Conservation (phyloP, 2,329 filamentous ascomycete genomes). For the Sporothrix inflata region DNA sequence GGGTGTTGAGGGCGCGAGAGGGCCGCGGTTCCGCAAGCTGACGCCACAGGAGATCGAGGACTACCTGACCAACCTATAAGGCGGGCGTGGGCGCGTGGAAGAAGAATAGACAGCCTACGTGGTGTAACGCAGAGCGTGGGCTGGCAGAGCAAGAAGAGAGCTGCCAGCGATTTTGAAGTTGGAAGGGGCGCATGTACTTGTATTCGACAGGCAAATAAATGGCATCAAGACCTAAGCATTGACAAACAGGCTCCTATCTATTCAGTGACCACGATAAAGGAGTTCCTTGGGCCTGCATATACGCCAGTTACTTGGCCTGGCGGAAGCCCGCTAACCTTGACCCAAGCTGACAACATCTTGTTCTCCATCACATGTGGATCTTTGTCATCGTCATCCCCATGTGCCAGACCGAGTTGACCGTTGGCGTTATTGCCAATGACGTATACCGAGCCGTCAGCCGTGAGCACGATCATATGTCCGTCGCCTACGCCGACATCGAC, state of each 20-base stretch:
- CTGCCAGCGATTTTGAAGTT: not conserved
- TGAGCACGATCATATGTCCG: constrained; percentile 61
- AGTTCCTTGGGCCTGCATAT: constrained; percentile 53
- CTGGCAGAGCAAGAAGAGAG: not conserved
- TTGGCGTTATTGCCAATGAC: constrained; percentile 60
- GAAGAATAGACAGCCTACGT: not conserved
- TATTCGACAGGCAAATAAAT: constrained; percentile 30
- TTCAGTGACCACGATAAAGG: constrained; percentile 49
- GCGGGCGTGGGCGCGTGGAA: constrained; percentile 22
- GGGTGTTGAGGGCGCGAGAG: constrained; percentile 81
- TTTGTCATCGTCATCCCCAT: not conserved
- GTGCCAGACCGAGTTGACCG: constrained; percentile 60
- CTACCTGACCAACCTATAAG: constrained; percentile 96
- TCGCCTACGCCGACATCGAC: constrained; percentile 61
- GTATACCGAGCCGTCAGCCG: constrained; percentile 53
- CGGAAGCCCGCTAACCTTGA: constrained; percentile 44
- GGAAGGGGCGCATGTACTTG: constrained; percentile 31
- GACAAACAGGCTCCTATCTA: not conserved
- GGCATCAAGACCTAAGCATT: constrained; percentile 19
- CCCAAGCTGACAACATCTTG: constrained; percentile 34
- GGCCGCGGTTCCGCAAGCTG: constrained; percentile 90
- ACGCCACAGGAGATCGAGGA: constrained; percentile 98
- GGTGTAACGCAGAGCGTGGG: not conserved
- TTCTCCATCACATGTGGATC: constrained; percentile 31
- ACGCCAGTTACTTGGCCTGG: constrained; percentile 46